Evolutionary conservation across 208 protist species (phyloP), one percentile per base, ranked within the genome.

Genomic region (Acanthamoeba triangularis): DNA sequence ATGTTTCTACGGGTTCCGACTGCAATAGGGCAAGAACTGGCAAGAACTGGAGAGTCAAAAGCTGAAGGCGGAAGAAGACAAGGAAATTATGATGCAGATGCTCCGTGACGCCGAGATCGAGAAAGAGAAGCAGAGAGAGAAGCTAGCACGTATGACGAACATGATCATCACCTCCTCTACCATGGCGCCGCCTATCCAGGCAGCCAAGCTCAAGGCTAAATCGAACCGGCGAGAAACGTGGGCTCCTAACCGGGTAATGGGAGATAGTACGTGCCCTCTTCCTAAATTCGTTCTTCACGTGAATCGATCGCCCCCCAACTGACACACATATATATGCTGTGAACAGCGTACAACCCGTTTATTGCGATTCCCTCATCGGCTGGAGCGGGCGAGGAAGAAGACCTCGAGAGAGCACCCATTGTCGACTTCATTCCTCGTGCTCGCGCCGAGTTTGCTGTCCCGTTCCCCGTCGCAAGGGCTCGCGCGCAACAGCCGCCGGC

Each of bases 21-120:
- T 25, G 14, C 47, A 49, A 20, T 13, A 93, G 88, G 88, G 63
- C 35, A 93, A 93, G 78, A 93, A 93, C 52, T 78, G 35, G 61
- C 25, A 80, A 33, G 65, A 93, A 56, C 49, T 93, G 6, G 72
- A 95, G 54, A 95, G 23, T 11, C 54, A 87, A 44, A 82, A 87
- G 74, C 91, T 52, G 8, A 90, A 69, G n/a, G 82, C 61, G 25
- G 93, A 95, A 59, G 93, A 92, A 35, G 93, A 92, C 80, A 78
- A 69, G 37, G 95, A 82, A 35, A 93, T 84, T 3, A 93, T 88
- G 95, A 61, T 96, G 56, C 54, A 78, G 47, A 90, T 93, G 65
- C 30, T 85, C 44, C 41, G 78, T 20, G 88, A 82, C 16, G 49
- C 95, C 35, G 82, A 80, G 76, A 20, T 67, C 4, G 67, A 95